Evolutionary conservation across 2,329 filamentous ascomycete genomes (phyloP).

Genomic region (Chaetomium olivaceum): DNA sequence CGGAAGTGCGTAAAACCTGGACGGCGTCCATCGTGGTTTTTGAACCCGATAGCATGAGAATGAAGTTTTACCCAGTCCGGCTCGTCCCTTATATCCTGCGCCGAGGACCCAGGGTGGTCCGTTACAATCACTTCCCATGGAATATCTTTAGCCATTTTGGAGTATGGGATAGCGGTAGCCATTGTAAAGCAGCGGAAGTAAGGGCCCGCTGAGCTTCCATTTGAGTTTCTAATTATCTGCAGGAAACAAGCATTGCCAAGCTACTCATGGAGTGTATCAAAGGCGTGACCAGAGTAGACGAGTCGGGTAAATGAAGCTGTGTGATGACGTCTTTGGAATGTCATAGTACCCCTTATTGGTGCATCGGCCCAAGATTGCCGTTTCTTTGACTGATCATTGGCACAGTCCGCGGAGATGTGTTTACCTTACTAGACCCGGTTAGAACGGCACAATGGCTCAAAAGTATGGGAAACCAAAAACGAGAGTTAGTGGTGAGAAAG

Average conservation of each 20-base stretch:
- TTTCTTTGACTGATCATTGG: not conserved
- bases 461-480: not conserved
- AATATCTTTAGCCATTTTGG: not conserved
- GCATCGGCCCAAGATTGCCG: not conserved
- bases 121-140: conserved; percentile 19
- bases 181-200: not conserved
- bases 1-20: conserved; percentile 6
- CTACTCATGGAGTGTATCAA: not conserved
- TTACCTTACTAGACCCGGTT: not conserved
- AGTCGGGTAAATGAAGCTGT: not conserved
- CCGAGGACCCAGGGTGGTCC: conserved; percentile 23
- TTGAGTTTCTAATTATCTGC: not conserved
- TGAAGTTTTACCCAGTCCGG: conserved; percentile 18
- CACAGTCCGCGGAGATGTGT: not conserved
- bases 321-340: not conserved
- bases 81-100: conserved; percentile 17
- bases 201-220: not conserved
- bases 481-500: too few species aligned
- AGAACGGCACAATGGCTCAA: not conserved
- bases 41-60: conserved; percentile 20
- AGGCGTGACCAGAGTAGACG: not conserved
- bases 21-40: conserved; percentile 18
- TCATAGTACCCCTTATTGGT: not conserved
- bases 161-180: not conserved
- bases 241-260: not conserved